phyloP scores from a whole-genome alignment of 176 grass and related monocot genomes.

The Avena insularis region DNA sequence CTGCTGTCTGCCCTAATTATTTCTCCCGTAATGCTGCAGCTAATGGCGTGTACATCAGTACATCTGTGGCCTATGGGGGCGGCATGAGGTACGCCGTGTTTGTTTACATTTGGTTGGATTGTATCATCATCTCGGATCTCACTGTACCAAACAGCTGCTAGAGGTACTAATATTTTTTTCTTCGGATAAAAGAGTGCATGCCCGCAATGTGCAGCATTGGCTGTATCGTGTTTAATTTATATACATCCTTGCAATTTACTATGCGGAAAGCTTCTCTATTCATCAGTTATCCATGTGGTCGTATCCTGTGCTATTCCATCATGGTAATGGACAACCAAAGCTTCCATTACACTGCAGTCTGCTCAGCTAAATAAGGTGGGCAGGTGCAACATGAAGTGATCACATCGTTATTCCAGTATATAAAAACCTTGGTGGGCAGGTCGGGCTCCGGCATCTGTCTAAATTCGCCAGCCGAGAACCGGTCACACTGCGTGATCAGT shows the following conservation, averaged over 20 bases:
- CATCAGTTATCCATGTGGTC: too few relatives aligned
- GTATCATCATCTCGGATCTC: slow-evolving; percentile 31
- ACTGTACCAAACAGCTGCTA: neutral
- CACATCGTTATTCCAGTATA: neutral
- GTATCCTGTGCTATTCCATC: too few relatives aligned
- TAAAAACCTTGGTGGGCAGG: neutral
- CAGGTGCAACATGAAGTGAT: neutral
- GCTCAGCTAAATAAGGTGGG: neutral
- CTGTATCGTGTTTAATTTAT: too few relatives aligned
- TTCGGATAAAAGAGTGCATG: neutral
- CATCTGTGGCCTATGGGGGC: slow-evolving; percentile 37
- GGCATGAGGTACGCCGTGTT: neutral
- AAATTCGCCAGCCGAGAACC: neutral
- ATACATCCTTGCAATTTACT: too few relatives aligned
- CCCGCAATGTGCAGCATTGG: neutral
- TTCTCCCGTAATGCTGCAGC: slow-evolving; percentile 8
- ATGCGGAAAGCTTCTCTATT: too few relatives aligned
- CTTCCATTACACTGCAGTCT: neutral
- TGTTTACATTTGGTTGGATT: slow-evolving; percentile 30
- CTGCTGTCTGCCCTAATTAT: slow-evolving; percentile 18
- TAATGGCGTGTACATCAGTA: neutral
- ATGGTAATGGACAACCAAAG: too few relatives aligned
- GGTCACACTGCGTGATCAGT: neutral
- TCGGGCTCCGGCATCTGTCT: neutral
- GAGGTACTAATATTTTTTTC: neutral